Evolutionary conservation across 805 yeast genomes (phyloP).

Genomic region (Kuraishia borneana): DNA sequence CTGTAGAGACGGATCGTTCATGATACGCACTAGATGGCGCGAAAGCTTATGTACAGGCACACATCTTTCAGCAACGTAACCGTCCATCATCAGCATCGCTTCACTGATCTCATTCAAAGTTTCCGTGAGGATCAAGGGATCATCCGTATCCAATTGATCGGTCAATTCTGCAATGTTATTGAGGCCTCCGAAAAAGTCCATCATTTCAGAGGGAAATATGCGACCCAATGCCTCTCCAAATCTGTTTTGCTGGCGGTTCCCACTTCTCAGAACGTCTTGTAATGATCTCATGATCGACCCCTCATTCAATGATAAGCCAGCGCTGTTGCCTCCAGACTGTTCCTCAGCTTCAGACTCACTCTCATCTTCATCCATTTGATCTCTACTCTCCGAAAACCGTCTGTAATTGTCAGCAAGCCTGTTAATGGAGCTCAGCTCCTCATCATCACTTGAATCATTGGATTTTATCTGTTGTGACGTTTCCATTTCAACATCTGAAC

Average conservation of each 20-base stretch:
- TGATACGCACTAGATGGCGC: constrained; percentile 39
- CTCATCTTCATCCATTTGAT: constrained; percentile 11
- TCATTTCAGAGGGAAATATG: constrained; percentile 16
- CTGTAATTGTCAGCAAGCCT: constrained; percentile 30
- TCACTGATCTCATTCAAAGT: constrained; percentile 56
- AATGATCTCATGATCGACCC: not conserved
- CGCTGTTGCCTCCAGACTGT: constrained; percentile 7
- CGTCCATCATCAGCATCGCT: constrained; percentile 57
- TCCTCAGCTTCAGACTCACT: constrained; percentile 12
- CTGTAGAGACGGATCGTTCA: constrained; percentile 44
- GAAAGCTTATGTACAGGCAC: constrained; percentile 52
- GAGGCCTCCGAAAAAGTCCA: constrained; percentile 13
- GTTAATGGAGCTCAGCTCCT: constrained; percentile 18
- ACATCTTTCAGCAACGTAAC: constrained; percentile 45
- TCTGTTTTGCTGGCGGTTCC: constrained; percentile 6
- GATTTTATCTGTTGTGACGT: too few species aligned
- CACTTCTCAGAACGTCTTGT: constrained; percentile 3
- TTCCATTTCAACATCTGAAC: not conserved
- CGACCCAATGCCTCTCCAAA: constrained; percentile 15
- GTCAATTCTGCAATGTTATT: constrained; percentile 18
- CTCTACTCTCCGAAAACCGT: constrained; percentile 16
- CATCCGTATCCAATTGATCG: constrained; percentile 32
- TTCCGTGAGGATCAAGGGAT: constrained; percentile 52
- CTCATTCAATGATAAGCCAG: constrained; percentile 5
- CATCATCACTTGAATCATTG: constrained; percentile 12